phyloP scores from a whole-genome alignment of 106 monocot genomes.

The Gastrodia elata region DNA sequence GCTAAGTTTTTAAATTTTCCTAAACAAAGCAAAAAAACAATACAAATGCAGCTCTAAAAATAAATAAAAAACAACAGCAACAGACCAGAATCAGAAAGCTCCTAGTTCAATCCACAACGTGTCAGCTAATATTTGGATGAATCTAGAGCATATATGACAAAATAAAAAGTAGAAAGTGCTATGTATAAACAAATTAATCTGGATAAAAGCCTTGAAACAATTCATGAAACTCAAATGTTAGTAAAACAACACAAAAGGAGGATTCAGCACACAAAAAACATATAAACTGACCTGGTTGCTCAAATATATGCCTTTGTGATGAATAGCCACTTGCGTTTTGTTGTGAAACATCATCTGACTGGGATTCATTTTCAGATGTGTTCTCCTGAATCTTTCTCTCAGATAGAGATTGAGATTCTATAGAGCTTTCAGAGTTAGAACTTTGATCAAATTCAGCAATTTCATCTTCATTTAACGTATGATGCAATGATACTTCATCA shows the following conservation, averaged over 20 bases:
- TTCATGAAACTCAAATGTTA: background rate
- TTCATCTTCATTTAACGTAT: constrained; percentile 30
- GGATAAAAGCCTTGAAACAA: background rate
- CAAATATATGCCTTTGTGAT: constrained; percentile 45
- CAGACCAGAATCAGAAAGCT: background rate
- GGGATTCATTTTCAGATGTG: constrained; percentile 18
- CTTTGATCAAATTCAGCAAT: constrained; percentile 13
- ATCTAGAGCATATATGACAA: background rate
- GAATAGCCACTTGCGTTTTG: constrained; percentile 24
- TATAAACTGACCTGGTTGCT: constrained; percentile 42
- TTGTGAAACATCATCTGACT: constrained; percentile 25
- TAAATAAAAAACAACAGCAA: background rate
- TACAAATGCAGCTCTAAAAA: background rate
- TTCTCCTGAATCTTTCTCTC: constrained; percentile 32
- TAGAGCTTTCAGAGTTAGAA: constrained; percentile 17
- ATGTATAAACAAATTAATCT: background rate
- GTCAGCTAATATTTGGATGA: background rate
- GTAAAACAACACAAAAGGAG: background rate
- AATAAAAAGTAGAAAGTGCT: background rate
- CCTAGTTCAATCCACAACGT: background rate
- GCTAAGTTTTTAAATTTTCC: background rate
- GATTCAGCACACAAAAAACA: background rate
- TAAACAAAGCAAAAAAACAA: background rate
- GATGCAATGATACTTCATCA: constrained; percentile 31
- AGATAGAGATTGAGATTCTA: constrained; percentile 20